Conservation (phyloP, 2,329 filamentous ascomycete species). For the Colletotrichum cordylinicola region DNA sequence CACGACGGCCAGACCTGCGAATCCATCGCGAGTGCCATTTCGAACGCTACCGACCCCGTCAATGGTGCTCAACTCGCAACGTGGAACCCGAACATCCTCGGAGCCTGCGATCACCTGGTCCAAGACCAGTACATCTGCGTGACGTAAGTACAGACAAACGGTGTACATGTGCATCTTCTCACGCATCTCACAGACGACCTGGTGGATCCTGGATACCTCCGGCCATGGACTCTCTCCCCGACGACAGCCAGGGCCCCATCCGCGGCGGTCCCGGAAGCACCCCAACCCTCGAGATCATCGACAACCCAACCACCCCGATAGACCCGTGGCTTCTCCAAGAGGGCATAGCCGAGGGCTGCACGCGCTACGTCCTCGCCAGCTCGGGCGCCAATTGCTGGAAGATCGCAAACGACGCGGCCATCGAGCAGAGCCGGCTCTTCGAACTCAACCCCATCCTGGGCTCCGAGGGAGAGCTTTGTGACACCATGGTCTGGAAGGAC, state of each 20-base stretch:
- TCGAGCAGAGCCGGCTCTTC: background rate
- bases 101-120: constrained; percentile 4
- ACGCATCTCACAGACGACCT: background rate
- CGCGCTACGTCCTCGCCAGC: background rate
- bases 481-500: constrained; percentile 23
- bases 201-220: background rate
- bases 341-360: background rate
- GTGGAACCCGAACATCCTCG: constrained; percentile 10
- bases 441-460: constrained; percentile 24
- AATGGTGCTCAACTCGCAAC: background rate
- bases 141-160: background rate
- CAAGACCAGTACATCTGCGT: constrained; percentile 6
- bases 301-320: background rate
- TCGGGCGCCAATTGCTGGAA: background rate
- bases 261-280: background rate
- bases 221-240: background rate
- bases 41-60: background rate
- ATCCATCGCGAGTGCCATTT: background rate
- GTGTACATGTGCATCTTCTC: background rate
- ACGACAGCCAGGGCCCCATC: background rate
- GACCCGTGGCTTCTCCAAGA: background rate
- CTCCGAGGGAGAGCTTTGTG: constrained; percentile 27
- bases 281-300: background rate
- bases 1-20: background rate
- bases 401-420: background rate